A percentile compares a stretch with the other conserved stretches of the same genome.
phyloP scores from a whole-genome alignment of 1,284 basidiomycete genomes.

The Ceratobasidium theobromae region DNA sequence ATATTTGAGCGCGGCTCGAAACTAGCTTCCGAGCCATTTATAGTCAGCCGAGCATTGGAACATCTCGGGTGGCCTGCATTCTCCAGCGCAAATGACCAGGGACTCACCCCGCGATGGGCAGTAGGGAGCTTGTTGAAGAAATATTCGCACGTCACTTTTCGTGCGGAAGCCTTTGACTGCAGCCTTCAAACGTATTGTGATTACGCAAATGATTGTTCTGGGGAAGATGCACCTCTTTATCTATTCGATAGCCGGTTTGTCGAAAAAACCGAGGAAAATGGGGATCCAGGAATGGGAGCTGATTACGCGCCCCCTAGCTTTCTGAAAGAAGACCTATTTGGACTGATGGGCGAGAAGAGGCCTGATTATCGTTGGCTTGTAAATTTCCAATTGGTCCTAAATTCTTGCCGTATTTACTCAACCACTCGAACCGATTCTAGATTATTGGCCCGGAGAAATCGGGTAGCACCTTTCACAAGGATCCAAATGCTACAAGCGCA shows the following conservation, averaged over 20 bases:
- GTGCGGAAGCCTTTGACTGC: slow-evolving; percentile 41
- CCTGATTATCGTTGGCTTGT: slow-evolving; percentile 44
- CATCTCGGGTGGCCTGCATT: slow-evolving; percentile 40
- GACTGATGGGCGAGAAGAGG: slow-evolving; percentile 39
- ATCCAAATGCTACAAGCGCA: slow-evolving; percentile 46
- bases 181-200: slow-evolving; percentile 38
- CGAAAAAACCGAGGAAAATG: slow-evolving; percentile 36
- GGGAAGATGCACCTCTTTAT: slow-evolving; percentile 43
- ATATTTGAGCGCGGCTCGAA: slow-evolving; percentile 32
- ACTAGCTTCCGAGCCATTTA: slow-evolving; percentile 37
- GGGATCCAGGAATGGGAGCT: slow-evolving; percentile 34
- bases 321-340: slow-evolving; percentile 42
- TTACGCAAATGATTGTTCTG: slow-evolving; percentile 39
- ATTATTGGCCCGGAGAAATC: slow-evolving; percentile 42
- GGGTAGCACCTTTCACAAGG: slow-evolving; percentile 44
- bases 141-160: slow-evolving; percentile 37
- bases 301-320: slow-evolving; percentile 40
- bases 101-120: slow-evolving; percentile 36
- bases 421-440: slow-evolving; percentile 29
- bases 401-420: neutral
- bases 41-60: slow-evolving; percentile 39
- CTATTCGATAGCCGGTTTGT: slow-evolving; percentile 43
- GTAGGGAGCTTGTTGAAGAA: slow-evolving; percentile 37
- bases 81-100: neutral
- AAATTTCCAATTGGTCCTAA: neutral